Evolutionary conservation across 345 rosid species (phyloP).

Genomic region (rapeseed (Brassica napus)): Da-Ae NC_063444.1:51335001-51335500

Average conservation of each 20-base stretch:
- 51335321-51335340: conserved; percentile 47
- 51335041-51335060: conserved; percentile 57
- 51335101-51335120: neutral
- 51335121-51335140: neutral
- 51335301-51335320: no score
- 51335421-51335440: neutral
- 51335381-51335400: conserved; percentile 42
- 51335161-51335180: neutral
- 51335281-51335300: no score
- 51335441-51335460: neutral
- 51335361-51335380: conserved; percentile 46
- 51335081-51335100: conserved; percentile 47
- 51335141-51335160: neutral
- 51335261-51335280: neutral
- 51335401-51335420: neutral
- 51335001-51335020: neutral
- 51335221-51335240: conserved; percentile 41
- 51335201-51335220: conserved; percentile 43
- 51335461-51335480: conserved; percentile 48
- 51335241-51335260: conserved; percentile 13
- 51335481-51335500: conserved; percentile 53
- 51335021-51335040: conserved; percentile 27
- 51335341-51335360: conserved; percentile 43
- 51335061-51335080: conserved; percentile 55
- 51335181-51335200: conserved; percentile 51